phyloP scores from a whole-genome alignment of 1,284 basidiomycete species.

The Malassezia furfur region DNA sequence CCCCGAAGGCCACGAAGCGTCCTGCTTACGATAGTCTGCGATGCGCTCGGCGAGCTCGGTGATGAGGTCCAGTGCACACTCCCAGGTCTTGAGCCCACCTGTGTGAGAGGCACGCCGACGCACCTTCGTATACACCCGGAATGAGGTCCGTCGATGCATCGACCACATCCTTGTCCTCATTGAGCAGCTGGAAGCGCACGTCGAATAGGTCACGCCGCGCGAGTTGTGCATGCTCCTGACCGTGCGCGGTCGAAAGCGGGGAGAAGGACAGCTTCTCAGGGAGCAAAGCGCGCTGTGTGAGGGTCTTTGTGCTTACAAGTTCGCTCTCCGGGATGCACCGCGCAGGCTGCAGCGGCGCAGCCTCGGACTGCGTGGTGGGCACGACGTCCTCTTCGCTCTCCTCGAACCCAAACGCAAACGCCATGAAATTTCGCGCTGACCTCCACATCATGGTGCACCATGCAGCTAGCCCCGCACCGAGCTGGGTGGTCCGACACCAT shows the following conservation, averaged over 20 bases:
- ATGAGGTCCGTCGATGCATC: constrained; percentile 69
- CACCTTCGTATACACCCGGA: constrained; percentile 87
- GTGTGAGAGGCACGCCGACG: constrained; percentile 63
- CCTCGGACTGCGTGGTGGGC: background rate
- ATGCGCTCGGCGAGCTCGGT: constrained; percentile 23
- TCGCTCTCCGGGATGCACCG: background rate
- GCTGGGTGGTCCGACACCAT: constrained; percentile 18
- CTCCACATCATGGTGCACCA: constrained; percentile 3
- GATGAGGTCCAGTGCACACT: constrained; percentile 78
- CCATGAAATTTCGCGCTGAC: constrained; percentile 13
- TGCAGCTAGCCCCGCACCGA: background rate
- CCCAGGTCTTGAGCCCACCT: constrained; percentile 95
- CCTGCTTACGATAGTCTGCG: constrained; percentile 5
- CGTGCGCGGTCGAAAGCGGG: constrained; percentile 26
- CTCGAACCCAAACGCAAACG: constrained; percentile 19
- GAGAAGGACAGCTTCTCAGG: constrained; percentile 45
- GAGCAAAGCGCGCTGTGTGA: constrained; percentile 27
- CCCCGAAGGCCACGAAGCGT: constrained; percentile 8
- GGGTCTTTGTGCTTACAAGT: background rate
- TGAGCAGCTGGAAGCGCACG: constrained; percentile 81
- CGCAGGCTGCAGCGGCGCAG: background rate
- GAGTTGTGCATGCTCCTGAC: constrained; percentile 50
- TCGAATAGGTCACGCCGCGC: constrained; percentile 81
- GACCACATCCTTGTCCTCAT: constrained; percentile 21
- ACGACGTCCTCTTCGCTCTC: constrained; percentile 10